Base-by-base conservation (phyloP, 2,329 filamentous ascomycete genomes). In the Juglanconis oblonga region DNA sequence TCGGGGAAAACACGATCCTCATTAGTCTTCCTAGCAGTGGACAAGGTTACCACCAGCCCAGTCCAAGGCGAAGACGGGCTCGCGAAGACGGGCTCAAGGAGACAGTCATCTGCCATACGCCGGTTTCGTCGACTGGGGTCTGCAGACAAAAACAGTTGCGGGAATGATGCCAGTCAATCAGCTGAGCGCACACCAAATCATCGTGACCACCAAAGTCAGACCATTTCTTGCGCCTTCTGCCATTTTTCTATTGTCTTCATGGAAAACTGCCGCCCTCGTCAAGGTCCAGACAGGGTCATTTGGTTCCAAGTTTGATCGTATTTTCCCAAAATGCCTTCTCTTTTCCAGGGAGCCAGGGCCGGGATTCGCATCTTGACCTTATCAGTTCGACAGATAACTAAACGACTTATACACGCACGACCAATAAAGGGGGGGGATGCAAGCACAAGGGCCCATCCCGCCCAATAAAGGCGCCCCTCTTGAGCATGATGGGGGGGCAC, bases 371-470 rank as follows among this genome's bases (percentile, higher is more conserved):
- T 38, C 36, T 24, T 35, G 14, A 47, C 33, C 31, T 55, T 36
- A 57, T 50, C 45, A 29, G 13, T n/a, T 47, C 14, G 2, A 14
- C 9, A 9, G 47, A 38, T 50, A 36, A 13, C 49, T 17, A 17
- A 31, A 29, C 10, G 52, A 59, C 63, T 62, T 62, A 64, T 58
- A 64, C 60, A 47, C 17, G 31, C 11, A 11, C 35, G 49, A 53
- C 65, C 65, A 67, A 67, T 67, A 24, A 64, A 55, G 55, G 11
- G 9, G 44, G 24, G 3, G 31, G 24, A 55, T 31, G 13, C 7
- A 55, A 14, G 61, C 65, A 67, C 65, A 67, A 54, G 58, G 45
- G 55, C 45, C 24, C 40, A 7, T 11, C 38, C 58, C 38, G 36
- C 57, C 61, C 59, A 63, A 63, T 63, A 33, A 54, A 44, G 51